Conservation (phyloP, 805 yeast genomes). For the Henningerozyma blattae region DNA sequence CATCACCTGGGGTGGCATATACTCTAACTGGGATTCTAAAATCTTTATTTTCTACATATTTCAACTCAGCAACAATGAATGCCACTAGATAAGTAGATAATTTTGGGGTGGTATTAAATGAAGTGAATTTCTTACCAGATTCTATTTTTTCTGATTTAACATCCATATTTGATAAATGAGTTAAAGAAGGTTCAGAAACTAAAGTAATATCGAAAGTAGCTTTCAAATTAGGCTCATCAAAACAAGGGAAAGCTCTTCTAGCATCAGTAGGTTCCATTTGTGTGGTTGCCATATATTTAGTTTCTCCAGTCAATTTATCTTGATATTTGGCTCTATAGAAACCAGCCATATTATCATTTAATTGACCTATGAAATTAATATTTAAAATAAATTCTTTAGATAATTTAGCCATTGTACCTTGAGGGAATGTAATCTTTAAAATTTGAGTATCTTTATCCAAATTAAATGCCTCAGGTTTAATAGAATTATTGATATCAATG, state of each 20-base stretch:
- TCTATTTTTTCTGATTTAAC: slow-evolving; percentile 36
- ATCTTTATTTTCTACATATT: slow-evolving; percentile 52
- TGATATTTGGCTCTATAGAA: slow-evolving; percentile 61
- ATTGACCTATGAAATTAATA: slow-evolving; percentile 45
- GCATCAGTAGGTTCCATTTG: slow-evolving; percentile 85
- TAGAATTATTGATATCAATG: slow-evolving; percentile 28
- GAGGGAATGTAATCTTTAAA: slow-evolving; percentile 44
- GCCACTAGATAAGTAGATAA: slow-evolving; percentile 84
- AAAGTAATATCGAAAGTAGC: slow-evolving; percentile 58
- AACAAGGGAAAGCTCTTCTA: slow-evolving; percentile 78
- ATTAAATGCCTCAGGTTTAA: slow-evolving; percentile 26
- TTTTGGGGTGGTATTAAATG: slow-evolving; percentile 64
- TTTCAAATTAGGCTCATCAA: slow-evolving; percentile 74
- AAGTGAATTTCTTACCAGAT: slow-evolving; percentile 39
- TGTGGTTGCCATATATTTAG: slow-evolving; percentile 66
- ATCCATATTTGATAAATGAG: slow-evolving; percentile 63
- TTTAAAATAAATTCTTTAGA: slow-evolving; percentile 33
- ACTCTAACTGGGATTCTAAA: slow-evolving; percentile 70
- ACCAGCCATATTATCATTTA: slow-evolving; percentile 75
- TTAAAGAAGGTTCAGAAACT: slow-evolving; percentile 41
- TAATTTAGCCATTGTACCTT: slow-evolving; percentile 23
- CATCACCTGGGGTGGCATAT: slow-evolving; percentile 70
- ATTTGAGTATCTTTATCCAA: slow-evolving; percentile 45
- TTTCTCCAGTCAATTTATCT: slow-evolving; percentile 44
- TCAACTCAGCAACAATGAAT: slow-evolving; percentile 70